Conservation (phyloP, 2,329 filamentous ascomycete genomes). For the Teratosphaeria zuluensis region DNA sequence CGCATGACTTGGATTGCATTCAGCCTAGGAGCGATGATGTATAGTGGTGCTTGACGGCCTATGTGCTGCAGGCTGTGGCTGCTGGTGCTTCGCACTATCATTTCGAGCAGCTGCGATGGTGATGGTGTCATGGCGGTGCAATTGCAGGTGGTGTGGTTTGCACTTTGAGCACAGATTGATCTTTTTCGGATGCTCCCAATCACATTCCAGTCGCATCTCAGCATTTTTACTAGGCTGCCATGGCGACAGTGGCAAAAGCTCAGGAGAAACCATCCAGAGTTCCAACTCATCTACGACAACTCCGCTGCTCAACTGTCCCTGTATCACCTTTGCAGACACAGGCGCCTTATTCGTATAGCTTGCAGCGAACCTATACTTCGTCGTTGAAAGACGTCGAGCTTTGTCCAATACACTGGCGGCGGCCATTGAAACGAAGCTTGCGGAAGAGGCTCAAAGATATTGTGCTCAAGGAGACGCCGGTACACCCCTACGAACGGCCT, state of each 20-base stretch:
- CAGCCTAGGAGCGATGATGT: no score
- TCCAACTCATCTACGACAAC: slow-evolving; percentile 7
- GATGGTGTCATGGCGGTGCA: no score
- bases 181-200: background rate
- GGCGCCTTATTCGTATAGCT: slow-evolving; percentile 4
- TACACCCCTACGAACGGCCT: slow-evolving; percentile 2
- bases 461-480: slow-evolving; percentile 9
- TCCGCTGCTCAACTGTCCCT: slow-evolving; percentile 3
- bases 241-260: background rate
- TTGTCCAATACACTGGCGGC: slow-evolving; percentile 12
- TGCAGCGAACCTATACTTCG: background rate
- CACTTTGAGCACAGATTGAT: background rate
- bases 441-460: slow-evolving; percentile 10
- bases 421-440: slow-evolving; percentile 5
- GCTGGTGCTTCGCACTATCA: no score
- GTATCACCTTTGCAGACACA: slow-evolving; percentile 3
- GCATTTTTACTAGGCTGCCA: background rate
- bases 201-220: background rate
- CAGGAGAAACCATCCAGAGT: slow-evolving; percentile 2
- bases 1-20: no score
- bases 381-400: slow-evolving; percentile 6
- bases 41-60: no score
- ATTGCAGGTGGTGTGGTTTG: no score
- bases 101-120: no score
- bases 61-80: no score